Percentiles rank a stretch among this genome's conserved stretches.
Conservation (phyloP, 257 asterid species). For the Ligustrum vulgare region DNA sequence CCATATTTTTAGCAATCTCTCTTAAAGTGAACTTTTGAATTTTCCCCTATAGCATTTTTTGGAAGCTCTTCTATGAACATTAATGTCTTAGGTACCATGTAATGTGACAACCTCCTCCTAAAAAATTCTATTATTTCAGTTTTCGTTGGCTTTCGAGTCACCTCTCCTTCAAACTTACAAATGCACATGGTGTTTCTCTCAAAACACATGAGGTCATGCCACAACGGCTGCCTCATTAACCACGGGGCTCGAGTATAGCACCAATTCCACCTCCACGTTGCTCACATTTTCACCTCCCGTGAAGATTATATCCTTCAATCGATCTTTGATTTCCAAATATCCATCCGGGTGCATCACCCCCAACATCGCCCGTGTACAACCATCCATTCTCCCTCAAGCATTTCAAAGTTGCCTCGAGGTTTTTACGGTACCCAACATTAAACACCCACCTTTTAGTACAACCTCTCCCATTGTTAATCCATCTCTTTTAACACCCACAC, state of each 20-base stretch:
- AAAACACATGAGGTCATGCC: conserved; percentile 66
- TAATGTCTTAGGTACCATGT: conserved; percentile 80
- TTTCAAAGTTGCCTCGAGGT: conserved; percentile 48
- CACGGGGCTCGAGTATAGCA: conserved; percentile 52
- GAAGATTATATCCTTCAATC: conserved; percentile 68
- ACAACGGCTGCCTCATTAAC: conserved; percentile 87
- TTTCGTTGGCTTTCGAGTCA: conserved; percentile 31
- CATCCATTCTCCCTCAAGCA: conserved; percentile 55
- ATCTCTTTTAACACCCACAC: conserved; percentile 49
- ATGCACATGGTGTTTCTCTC: conserved; percentile 92
- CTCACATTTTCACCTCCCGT: conserved; percentile 81
- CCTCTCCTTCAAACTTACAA: conserved; percentile 51
- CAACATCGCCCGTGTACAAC: conserved; percentile 79
- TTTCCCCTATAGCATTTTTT: conserved; percentile 67
- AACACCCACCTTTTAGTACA: conserved; percentile 52
- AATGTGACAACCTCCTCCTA: conserved; percentile 55
- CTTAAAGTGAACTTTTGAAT: conserved; percentile 58
- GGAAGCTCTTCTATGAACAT: conserved; percentile 69
- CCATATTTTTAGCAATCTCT: conserved; percentile 45
- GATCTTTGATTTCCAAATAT: conserved; percentile 66
- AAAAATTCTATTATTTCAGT: conserved; percentile 53
- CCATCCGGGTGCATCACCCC: conserved; percentile 78
- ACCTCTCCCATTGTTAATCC: conserved; percentile 63
- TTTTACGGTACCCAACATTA: conserved; percentile 78
- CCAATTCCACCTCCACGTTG: conserved; percentile 80